Evolutionary conservation across 2,329 filamentous ascomycete genomes (phyloP), one percentile per base, ranked within the genome.

Genomic region (Alternaria atra): DNA sequence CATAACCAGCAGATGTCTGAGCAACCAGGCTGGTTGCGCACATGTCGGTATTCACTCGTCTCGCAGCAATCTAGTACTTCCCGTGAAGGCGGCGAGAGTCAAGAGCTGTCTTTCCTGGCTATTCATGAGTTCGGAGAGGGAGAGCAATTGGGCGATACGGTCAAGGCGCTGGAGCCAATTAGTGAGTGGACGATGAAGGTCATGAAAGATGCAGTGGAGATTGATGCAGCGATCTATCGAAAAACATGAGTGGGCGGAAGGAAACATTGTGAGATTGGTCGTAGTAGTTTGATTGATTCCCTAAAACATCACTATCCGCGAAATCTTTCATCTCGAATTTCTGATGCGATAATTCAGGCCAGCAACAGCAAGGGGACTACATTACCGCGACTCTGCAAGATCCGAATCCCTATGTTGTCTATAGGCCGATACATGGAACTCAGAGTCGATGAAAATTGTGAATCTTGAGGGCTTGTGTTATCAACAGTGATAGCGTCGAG

Each of bases 1-100:
- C 73, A 77, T 44, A 75, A 77, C 13, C 59, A 75, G 48, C 72
- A 76, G 39, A 75, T 77, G 69, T 72, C 69, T 5, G 55, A 71
- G 37, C 59, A 78, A 54, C 71, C 71, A 1, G 73, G 70, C 5
- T 75, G 67, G 64, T 63, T 64, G 20, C 71, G 73, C 4, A 72
- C 73, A 4, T 67, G 63, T 15, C 69, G 72, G 2, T 76, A 51
- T 32, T 61, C 67, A 8, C 27, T 72, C 2, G 57, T 62, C 17
- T 62, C 67, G n/a, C 58, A 69, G 9, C 37, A 37, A 9, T 32
- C 27, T 2, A 34, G 56, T 5, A 42, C 32, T 17, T 34, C 58
- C 2, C 62, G 64, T 7, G 56, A 56, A 43, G 54, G 48, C 2
- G 63, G 62, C 39, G 48, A 42, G 23, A 30, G 50, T 4, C 50